A percentile compares a stretch with the other conserved stretches of the same genome.
These are phyloP conservation scores for Gaertneriomyces sp. DNA, from an alignment of 192 early-diverging fungal genomes.

Conservation along the genomic window DNA sequence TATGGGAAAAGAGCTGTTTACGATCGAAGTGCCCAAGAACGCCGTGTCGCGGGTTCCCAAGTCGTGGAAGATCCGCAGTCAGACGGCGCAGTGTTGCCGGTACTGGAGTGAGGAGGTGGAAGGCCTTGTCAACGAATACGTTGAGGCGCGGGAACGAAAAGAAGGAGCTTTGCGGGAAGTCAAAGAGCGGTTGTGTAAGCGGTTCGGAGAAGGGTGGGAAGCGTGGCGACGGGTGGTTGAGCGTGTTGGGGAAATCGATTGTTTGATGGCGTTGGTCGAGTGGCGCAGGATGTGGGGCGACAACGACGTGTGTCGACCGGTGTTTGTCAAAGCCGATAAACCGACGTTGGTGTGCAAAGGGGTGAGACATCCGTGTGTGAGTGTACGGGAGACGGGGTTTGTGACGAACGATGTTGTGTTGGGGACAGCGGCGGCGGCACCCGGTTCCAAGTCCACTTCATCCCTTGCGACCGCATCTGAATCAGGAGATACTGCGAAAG, in stretches of 20 bases:
- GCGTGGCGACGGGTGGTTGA: slow-evolving; percentile 69
- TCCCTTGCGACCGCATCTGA: no score
- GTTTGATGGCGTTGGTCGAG: slow-evolving; percentile 67
- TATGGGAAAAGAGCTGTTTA: slow-evolving; percentile 85
- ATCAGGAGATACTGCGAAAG: no score
- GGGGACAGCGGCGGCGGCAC: no score
- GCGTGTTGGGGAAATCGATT: slow-evolving; percentile 82
- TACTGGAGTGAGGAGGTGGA: slow-evolving; percentile 77
- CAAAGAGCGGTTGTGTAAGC: slow-evolving; percentile 67
- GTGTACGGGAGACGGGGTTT: background rate
- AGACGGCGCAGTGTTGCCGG: slow-evolving; percentile 55
- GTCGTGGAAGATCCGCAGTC: background rate
- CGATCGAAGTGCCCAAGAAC: slow-evolving; percentile 80
- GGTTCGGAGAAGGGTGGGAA: slow-evolving; percentile 79
- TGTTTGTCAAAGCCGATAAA: slow-evolving; percentile 61
- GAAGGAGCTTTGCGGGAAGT: slow-evolving; percentile 72
- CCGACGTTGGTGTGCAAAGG: slow-evolving; percentile 79
- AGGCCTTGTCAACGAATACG: slow-evolving; percentile 62
- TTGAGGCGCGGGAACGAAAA: slow-evolving; percentile 79
- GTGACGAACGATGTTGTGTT: no score
- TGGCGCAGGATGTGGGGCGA: slow-evolving; percentile 55
- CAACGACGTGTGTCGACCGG: slow-evolving; percentile 66
- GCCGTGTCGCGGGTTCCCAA: slow-evolving; percentile 57
- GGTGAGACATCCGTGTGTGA: slow-evolving; percentile 90
- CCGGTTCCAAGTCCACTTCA: slow-evolving; percentile 80